Evolutionary conservation across 129 eudicot genomes (phyloP), one percentile per base, ranked within the genome.

Genomic region (Flaveria trinervia): DNA sequence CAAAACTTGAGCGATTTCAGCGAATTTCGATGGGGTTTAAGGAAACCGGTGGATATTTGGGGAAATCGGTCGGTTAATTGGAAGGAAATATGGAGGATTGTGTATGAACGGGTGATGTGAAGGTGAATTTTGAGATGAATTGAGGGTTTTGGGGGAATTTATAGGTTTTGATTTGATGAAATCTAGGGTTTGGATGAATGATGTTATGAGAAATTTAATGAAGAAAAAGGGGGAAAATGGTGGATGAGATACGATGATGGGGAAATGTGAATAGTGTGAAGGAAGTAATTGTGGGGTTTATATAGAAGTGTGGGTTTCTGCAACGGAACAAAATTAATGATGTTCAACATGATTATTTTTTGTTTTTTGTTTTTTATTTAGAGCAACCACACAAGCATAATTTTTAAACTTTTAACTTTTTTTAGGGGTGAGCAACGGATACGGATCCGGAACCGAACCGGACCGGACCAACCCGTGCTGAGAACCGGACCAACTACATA

Each of bases 1-100:
- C 11, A 3, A 59, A 48, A 17, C 6, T 69, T 61, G 5, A 5
- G 65, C 2, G n/a, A 16, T 26, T 50, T 15, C 18, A 4, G 54
- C 14, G 15, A 49, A 49, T 55, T 15, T 4, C 39, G 23, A 6
- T 5, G 22, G 80, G 80, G 67, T 77, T 67, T 72, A 33, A 43
- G 5, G 14, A 9, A 77, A 77, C 45, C 5, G 52, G 45, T 20
- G 55, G 10, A 67, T 3, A 3, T 51, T 65, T 77, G 16, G 15
- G 80, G 36, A 36, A 39, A 66, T 67, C 17, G 46, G 36, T 7
- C 28, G 56, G 9, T 52, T 57, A 51, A 22, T 66, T 10, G 18
- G 6, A 72, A 66, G 20, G 4, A 51, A 14, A 16, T 4, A 14
- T 3, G 7, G 5, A 5, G 41, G 41, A 36, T 36, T 5, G 14